Conservation (phyloP, 768 basidiomycete genomes). For the Clavaria fumosa region DNA sequence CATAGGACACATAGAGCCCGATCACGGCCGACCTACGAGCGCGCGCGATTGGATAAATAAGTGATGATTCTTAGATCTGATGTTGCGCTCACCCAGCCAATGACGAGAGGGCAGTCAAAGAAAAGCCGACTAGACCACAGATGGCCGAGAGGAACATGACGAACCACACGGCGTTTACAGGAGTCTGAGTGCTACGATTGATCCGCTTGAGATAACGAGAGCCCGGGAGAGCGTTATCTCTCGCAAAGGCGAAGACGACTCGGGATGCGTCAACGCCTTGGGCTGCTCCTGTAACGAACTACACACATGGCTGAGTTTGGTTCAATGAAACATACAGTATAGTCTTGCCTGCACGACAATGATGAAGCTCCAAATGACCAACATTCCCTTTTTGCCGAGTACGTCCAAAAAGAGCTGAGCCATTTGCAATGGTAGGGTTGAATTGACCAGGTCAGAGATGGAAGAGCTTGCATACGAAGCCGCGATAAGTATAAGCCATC, state of each 20-base stretch:
- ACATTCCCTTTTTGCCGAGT: slow-evolving; percentile 55
- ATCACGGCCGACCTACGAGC: slow-evolving; percentile 63
- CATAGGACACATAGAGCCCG: slow-evolving; percentile 54
- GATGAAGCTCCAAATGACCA: slow-evolving; percentile 55
- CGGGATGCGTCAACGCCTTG: slow-evolving; percentile 64
- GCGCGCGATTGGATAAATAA: slow-evolving; percentile 2
- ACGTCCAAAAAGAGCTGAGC: slow-evolving; percentile 54
- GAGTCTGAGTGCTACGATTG: slow-evolving; percentile 44
- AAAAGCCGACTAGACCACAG: slow-evolving; percentile 54
- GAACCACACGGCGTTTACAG: slow-evolving; percentile 64
- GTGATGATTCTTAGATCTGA: not conserved
- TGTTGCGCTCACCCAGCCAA: slow-evolving; percentile 40
- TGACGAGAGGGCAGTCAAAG: slow-evolving; percentile 42
- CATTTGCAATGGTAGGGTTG: slow-evolving; percentile 48
- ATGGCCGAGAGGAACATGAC: slow-evolving; percentile 42
- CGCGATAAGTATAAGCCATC: slow-evolving; percentile 51
- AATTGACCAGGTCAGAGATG: slow-evolving; percentile 31
- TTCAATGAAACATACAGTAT: too few species aligned
- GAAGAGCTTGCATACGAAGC: slow-evolving; percentile 50
- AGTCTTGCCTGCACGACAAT: slow-evolving; percentile 39
- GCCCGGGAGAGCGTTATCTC: slow-evolving; percentile 60
- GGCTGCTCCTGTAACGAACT: slow-evolving; percentile 63
- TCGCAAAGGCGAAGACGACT: slow-evolving; percentile 60
- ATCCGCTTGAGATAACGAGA: slow-evolving; percentile 56
- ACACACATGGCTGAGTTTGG: too few species aligned